Conservation (phyloP, 768 basidiomycete genomes). For the Suillus plorans region DNA sequence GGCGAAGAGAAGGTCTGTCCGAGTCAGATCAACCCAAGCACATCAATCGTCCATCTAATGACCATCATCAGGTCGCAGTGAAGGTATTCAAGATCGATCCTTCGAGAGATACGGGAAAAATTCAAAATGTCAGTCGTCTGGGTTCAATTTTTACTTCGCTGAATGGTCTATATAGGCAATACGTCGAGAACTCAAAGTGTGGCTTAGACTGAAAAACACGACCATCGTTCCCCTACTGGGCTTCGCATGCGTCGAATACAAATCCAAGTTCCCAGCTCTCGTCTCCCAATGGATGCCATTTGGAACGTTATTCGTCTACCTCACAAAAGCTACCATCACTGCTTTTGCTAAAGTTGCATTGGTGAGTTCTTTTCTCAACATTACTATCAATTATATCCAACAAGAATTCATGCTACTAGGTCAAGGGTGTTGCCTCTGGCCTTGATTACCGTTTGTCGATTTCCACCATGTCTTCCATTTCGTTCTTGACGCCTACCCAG, state of each 20-base stretch:
- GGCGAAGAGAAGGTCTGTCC: background rate
- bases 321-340: background rate
- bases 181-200: constrained; percentile 20
- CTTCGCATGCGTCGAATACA: background rate
- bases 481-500: background rate
- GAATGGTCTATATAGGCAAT: constrained; percentile 8
- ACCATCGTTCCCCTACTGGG: constrained; percentile 22
- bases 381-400: too few species aligned
- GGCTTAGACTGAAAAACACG: constrained; percentile 16
- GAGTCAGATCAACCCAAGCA: too few species aligned
- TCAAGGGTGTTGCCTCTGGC: background rate
- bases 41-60: background rate
- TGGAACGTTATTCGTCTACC: background rate
- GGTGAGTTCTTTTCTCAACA: too few species aligned
- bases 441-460: background rate
- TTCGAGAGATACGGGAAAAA: background rate
- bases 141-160: background rate
- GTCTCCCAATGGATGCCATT: background rate
- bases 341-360: too few species aligned
- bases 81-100: background rate
- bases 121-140: background rate
- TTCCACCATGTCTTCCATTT: background rate
- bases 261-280: background rate
- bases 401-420: background rate
- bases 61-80: background rate